Conservation (phyloP, 2,329 filamentous ascomycete genomes). For the Sclerotinia subarctica region DNA sequence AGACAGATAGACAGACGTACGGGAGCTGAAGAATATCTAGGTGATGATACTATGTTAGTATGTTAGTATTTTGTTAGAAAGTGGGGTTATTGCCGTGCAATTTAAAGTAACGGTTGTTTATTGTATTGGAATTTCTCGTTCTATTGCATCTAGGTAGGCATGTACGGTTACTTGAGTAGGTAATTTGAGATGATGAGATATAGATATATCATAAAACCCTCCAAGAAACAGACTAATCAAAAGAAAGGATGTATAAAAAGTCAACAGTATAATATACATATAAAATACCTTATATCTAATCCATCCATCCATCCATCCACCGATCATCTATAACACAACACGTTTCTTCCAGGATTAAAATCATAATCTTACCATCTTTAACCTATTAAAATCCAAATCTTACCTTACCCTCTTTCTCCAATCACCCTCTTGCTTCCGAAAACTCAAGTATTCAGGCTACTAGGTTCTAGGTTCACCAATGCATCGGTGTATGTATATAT, state of each 20-base stretch:
- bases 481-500: neutral
- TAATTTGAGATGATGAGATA: no score
- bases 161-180: neutral
- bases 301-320: neutral
- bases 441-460: neutral
- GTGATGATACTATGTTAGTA: neutral
- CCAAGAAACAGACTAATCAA: no score
- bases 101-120: neutral
- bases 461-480: conserved; percentile 9
- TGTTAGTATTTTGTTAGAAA: neutral
- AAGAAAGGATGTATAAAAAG: neutral
- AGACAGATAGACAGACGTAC: neutral
- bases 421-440: neutral
- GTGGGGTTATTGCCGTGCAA: neutral
- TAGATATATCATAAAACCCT: neutral
- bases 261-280: neutral
- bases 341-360: conserved; percentile 17
- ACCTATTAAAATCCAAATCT: neutral
- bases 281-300: conserved; percentile 16
- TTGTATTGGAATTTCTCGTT: neutral
- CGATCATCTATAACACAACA: conserved; percentile 17
- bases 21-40: neutral
- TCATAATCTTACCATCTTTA: conserved; percentile 1
- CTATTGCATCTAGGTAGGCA: no score
- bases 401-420: neutral